These are phyloP conservation scores for Uronychia binucleata DNA, from an alignment of 73 alveolate genomes.

Conservation along the genomic window DNA sequence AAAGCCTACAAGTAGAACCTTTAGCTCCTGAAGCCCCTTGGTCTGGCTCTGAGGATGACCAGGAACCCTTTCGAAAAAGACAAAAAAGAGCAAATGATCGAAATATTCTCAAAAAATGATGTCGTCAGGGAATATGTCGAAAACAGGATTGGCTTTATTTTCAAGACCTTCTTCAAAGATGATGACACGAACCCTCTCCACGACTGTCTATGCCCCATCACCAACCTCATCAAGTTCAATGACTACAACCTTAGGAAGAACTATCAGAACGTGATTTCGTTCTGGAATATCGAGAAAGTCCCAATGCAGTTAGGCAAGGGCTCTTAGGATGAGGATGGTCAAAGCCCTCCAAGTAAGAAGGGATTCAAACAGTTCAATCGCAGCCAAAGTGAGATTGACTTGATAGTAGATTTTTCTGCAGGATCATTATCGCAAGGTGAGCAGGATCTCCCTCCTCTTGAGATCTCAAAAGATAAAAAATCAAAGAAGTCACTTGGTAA, in stretches of 20 bases:
- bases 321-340: background rate
- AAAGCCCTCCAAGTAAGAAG: background rate
- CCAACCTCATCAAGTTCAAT: background rate
- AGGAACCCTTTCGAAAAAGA: constrained; percentile 38
- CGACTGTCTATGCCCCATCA: background rate
- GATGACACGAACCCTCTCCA: background rate
- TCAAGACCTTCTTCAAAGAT: background rate
- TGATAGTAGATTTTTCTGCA: background rate
- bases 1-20: constrained; percentile 4
- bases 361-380: background rate
- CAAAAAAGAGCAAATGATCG: constrained; percentile 14
- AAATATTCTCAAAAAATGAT: constrained; percentile 9
- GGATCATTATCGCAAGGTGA: background rate
- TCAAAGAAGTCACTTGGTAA: background rate
- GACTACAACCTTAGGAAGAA: background rate
- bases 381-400: background rate
- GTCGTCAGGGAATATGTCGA: background rate
- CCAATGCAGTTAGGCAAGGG: background rate
- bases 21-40: constrained; percentile 33
- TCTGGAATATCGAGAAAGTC: background rate
- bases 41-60: constrained; percentile 32
- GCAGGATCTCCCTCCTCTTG: background rate
- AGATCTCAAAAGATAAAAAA: background rate
- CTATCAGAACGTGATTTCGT: background rate
- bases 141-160: background rate